Base-by-base conservation (phyloP, 2,329 filamentous ascomycete species). In the Neurospora sp. region DNA sequence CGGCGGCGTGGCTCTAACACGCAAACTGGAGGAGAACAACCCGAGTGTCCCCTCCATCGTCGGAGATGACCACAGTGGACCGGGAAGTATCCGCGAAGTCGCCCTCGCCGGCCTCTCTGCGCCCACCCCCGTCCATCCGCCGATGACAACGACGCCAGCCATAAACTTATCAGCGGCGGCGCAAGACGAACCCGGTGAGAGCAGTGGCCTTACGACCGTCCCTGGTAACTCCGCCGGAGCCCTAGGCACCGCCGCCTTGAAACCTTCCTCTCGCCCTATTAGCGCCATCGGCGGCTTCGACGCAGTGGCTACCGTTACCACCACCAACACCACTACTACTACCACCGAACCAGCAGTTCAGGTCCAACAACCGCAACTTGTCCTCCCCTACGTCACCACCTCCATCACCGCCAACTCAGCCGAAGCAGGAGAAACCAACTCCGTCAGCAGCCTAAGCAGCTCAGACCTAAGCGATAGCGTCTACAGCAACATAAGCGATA, bases 1-100 rank as follows among this genome's bases (percentile, higher is more conserved):
- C 38, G 82, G 83, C 13, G 83, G 83, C 17, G 80, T 79, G 9
- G 78, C 80, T 4, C 78, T 83, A 15, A 70, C 71, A 5, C 52
- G 52, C 3, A 73, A 70, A 13, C 58, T 73, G 10, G 66, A 46
- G 9, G 70, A 67, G 3, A 69, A 66, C 13, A 70, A 71, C 69
- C 8, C 28, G 42, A 73, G 71, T 62, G 66, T 67, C 4, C 36
- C 70, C 17, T 69, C 70, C 1, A n/a, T 70, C 15, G 39, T 58
- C 1, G 43, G 66, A 36, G 42, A 66, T 3, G 69, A 68, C 42
- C 69, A 71, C 67, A 79, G 76, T 19, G 67, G 33, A 8, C 66
- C 69, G 46, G 42, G 38, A 17, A 77, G 77, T 71, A 76, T 79
- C 75, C 76, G 75, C 67, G 78, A 80, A 70, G 78, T 80, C 11